Percentiles rank a stretch among this genome's conserved stretches.
Conservation (phyloP, 2,329 filamentous ascomycete genomes). For the Ophiostoma ulmi region DNA sequence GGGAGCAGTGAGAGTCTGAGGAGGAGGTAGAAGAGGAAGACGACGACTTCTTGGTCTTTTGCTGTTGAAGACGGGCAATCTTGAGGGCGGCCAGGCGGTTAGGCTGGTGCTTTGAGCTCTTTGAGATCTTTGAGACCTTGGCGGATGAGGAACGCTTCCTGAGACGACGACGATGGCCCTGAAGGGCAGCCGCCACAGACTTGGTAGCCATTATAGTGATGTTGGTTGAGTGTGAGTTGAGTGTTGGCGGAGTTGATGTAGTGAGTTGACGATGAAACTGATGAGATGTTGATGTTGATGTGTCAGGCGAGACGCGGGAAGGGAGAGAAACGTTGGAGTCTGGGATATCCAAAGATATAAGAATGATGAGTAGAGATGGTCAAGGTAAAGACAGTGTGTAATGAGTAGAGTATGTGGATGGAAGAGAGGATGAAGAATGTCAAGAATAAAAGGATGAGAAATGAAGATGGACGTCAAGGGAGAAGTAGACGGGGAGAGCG, state of each 20-base stretch:
- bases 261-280: not conserved
- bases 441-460: slow-evolving; percentile 17
- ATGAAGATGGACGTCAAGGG: slow-evolving; percentile 20
- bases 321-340: not conserved
- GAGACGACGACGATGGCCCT: slow-evolving; percentile 20
- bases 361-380: not conserved
- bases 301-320: not conserved
- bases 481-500: slow-evolving; percentile 19
- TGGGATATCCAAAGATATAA: not conserved
- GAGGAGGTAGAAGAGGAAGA: not conserved
- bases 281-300: not conserved
- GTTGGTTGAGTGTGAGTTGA: not conserved
- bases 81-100: not conserved
- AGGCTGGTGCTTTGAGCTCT: slow-evolving; percentile 4
- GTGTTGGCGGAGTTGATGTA: not conserved
- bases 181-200: slow-evolving; percentile 17
- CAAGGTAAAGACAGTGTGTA: not conserved
- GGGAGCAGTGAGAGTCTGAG: not conserved
- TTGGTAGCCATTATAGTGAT: slow-evolving; percentile 22
- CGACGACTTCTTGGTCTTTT: not conserved
- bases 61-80: not conserved
- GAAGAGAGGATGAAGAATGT: slow-evolving; percentile 17
- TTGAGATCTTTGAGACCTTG: not conserved
- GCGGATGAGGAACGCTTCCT: slow-evolving; percentile 1
- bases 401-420: not conserved